Evolutionary conservation across 352 stramenopile genomes (phyloP).

Genomic region (Pythium scleroteichum): DNA sequence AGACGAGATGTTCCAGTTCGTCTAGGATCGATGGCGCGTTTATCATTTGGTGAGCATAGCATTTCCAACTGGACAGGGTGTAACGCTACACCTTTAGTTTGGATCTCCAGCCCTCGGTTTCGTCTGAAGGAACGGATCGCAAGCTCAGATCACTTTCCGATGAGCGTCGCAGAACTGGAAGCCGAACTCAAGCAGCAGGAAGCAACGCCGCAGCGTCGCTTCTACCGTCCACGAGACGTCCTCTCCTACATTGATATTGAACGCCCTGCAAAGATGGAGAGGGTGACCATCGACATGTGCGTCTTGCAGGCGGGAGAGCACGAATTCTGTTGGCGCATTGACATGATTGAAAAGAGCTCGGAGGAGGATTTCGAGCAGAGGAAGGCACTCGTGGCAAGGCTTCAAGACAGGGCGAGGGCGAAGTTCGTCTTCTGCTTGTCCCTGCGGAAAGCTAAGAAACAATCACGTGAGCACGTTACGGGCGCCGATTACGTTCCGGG

Average conservation of each 20-base stretch:
- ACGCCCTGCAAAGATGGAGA: not conserved
- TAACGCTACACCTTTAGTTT: not conserved
- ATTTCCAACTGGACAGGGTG: not conserved
- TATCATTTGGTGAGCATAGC: too few species aligned
- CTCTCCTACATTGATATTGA: not conserved
- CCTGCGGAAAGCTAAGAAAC: conserved; percentile 16
- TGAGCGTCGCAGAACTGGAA: conserved; percentile 14
- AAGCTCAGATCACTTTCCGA: conserved; percentile 1
- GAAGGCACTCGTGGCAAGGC: not conserved
- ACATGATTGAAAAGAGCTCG: conserved; percentile 9
- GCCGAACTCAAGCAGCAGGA: not conserved
- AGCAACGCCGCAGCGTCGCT: not conserved
- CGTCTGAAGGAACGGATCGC: not conserved
- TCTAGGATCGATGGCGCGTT: too few species aligned
- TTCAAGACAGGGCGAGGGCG: not conserved
- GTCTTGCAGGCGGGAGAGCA: not conserved
- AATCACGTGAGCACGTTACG: conserved; percentile 3
- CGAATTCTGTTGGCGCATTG: not conserved
- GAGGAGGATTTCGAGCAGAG: conserved; percentile 3
- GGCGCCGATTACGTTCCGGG: conserved; percentile 7
- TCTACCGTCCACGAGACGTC: not conserved
- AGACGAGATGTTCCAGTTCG: too few species aligned
- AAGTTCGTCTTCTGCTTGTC: conserved; percentile 14
- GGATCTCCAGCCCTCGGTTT: not conserved
- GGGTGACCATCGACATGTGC: conserved; percentile 6